phyloP scores from a whole-genome alignment of 1,139 yeast genomes.

The Candida sanyaensis region DNA sequence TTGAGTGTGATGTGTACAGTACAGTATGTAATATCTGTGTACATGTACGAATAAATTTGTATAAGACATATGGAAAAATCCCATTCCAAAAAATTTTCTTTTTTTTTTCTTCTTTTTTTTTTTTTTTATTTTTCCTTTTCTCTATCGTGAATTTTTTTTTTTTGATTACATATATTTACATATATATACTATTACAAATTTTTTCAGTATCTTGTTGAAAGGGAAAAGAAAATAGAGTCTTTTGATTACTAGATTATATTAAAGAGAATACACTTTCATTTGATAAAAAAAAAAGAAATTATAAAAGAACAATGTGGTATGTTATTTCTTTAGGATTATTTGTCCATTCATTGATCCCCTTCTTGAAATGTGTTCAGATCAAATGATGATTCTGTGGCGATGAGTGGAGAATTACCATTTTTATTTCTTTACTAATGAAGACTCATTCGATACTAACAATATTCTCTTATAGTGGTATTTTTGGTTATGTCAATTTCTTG shows the following conservation, averaged over 20 bases:
- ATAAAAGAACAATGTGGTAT: constrained; percentile 2
- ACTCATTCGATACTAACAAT: constrained; percentile 4
- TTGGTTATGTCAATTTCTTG: constrained; percentile 95
- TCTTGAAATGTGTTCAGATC: too few relatives aligned
- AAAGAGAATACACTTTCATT: too few relatives aligned
- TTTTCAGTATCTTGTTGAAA: not conserved
- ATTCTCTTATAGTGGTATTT: constrained; percentile 74
- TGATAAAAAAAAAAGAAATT: too few relatives aligned
- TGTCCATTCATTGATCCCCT: not conserved
- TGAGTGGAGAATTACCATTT: not conserved
- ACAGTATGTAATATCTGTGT: too few relatives aligned
- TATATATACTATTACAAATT: not conserved
- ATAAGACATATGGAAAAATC: not conserved
- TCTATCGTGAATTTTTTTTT: not conserved
- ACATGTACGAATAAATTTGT: not conserved
- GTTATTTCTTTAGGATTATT: not conserved
- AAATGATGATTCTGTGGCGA: not conserved
- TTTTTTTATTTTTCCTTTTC: not conserved
- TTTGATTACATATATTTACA: not conserved
- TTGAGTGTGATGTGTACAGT: too few relatives aligned
- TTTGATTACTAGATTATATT: constrained; percentile 1
- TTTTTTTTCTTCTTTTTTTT: not conserved
- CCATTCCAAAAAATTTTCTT: constrained; percentile 5
- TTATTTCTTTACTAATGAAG: not conserved
- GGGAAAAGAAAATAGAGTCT: not conserved